Evolutionary conservation across 306 rosid genomes (phyloP), one percentile per base, ranked within the genome.

Genomic region (Vachellia pachyceras): DNA sequence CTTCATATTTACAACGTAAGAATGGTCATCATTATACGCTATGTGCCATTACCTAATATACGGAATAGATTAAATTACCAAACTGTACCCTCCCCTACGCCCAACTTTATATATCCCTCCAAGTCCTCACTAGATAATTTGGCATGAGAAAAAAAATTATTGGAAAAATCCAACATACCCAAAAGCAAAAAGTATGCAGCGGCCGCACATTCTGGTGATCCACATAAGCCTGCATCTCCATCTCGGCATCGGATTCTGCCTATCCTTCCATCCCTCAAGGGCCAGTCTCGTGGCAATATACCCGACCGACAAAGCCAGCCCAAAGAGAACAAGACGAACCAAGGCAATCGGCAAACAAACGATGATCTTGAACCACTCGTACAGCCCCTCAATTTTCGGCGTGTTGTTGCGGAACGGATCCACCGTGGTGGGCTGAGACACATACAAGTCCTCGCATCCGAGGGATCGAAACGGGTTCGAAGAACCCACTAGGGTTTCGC

Each of bases 181-280:
- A 69, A 96, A 96, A 46, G 98, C 72, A 78, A 96, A 96, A 35
- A 96, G 97, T 69, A 96, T 96, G 85, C 79, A 86, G 42, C 99
- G 89, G 17, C 89, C 89, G 18, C 86, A 89, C 22, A 89, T 25
- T 84, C 99, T 83, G 11, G 99, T 96, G 81, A 96, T 73, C 91
- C 97, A 92, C 99, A 93, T 92, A 35, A 93, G 77, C 45, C 91
- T 82, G 33, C 88, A 85, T 67, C 99, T 87, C 99, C 99, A 93
- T 72, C 29, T 84, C 0, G 99, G 99, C 97, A 96, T 87, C 5
- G 98, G 97, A 35, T 80, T 92, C 70, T 88, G 85, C 80, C 12
- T 90, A 33, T 92, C 98, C 82, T 89, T 92, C 99, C 99, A 96
- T 9, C 98, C 92, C 13, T 25, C 1, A 42, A 96, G 91, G 40